These are phyloP conservation scores for Rostrohypoxylon terebratum DNA, from an alignment of 495 filamentous ascomycete genomes.

Conservation along the genomic window DNA sequence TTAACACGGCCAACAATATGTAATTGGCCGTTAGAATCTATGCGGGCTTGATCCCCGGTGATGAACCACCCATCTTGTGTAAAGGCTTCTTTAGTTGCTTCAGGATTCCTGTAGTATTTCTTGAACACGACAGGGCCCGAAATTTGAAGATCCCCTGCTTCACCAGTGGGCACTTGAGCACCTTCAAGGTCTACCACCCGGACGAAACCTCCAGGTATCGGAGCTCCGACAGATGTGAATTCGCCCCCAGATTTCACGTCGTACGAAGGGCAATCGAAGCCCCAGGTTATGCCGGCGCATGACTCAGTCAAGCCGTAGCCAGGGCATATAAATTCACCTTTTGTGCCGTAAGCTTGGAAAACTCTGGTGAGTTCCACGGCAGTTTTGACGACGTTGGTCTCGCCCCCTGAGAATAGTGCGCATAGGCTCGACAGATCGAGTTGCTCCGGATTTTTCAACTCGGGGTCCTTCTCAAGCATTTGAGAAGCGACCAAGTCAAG, in stretches of 20 bases:
- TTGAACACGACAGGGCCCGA: conserved; percentile 9
- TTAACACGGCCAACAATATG: conserved; percentile 6
- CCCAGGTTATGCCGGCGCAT: conserved; percentile 3
- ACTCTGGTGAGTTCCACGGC: neutral
- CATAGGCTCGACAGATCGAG: conserved; percentile 4
- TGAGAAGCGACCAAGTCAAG: conserved; percentile 7
- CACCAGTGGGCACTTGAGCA: neutral
- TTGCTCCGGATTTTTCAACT: conserved; percentile 2
- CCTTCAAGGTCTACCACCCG: neutral
- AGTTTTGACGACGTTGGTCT: neutral
- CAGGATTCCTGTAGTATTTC: conserved; percentile 8
- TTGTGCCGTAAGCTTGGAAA: conserved; percentile 3
- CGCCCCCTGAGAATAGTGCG: neutral
- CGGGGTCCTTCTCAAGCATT: conserved; percentile 6
- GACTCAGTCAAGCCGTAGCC: conserved; percentile 5
- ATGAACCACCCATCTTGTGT: conserved; percentile 13
- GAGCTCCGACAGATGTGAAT: conserved; percentile 7
- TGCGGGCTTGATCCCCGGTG: conserved; percentile 7
- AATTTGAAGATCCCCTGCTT: conserved; percentile 3
- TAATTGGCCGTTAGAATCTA: conserved; percentile 2
- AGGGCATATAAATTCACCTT: neutral
- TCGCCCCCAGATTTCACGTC: neutral
- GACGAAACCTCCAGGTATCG: conserved; percentile 4
- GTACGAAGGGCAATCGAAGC: conserved; percentile 8
- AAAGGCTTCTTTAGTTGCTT: conserved; percentile 3